Conservation (phyloP, 345 rosid species). For the Euphorbia lathyris region DNA sequence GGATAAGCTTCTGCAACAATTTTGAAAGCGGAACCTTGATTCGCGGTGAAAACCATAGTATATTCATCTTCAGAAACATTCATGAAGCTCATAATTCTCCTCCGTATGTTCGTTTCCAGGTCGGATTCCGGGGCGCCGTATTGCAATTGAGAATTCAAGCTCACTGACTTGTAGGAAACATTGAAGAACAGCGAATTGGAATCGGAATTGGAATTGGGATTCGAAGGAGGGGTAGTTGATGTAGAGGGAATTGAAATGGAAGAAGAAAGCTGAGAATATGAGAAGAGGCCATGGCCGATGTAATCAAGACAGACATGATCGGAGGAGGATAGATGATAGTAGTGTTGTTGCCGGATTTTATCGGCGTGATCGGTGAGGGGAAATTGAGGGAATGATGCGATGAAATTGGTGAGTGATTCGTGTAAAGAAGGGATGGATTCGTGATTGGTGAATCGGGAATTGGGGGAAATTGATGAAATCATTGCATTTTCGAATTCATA, state of each 20-base stretch:
- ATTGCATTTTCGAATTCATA: conserved; percentile 41
- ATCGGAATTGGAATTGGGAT: conserved; percentile 8
- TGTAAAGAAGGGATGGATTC: conserved; percentile 73
- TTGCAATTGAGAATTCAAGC: conserved; percentile 36
- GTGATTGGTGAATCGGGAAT: conserved; percentile 62
- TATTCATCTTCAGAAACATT: conserved; percentile 74
- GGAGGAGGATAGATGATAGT: conserved; percentile 52
- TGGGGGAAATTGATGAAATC: conserved; percentile 41
- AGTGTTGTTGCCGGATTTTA: conserved; percentile 54
- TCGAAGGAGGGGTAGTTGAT: conserved; percentile 29
- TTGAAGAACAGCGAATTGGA: conserved; percentile 35
- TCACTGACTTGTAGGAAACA: conserved; percentile 46
- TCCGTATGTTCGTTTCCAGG: conserved; percentile 43
- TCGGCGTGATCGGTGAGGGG: conserved; percentile 52
- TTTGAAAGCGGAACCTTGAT: conserved; percentile 73
- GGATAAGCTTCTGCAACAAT: conserved; percentile 69
- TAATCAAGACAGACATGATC: conserved; percentile 59
- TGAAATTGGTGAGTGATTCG: conserved; percentile 50
- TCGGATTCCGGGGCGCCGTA: conserved; percentile 42
- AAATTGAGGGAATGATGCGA: conserved; percentile 49
- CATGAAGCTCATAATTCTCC: conserved; percentile 62
- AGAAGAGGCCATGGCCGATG: conserved; percentile 70
- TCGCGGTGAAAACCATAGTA: conserved; percentile 57
- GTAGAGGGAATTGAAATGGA: conserved; percentile 10
- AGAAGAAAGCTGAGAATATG: conserved; percentile 34